Evolutionary conservation across 1,284 basidiomycete genomes (phyloP), one percentile per base, ranked within the genome.

Genomic region (Ustilago crameri): DNA sequence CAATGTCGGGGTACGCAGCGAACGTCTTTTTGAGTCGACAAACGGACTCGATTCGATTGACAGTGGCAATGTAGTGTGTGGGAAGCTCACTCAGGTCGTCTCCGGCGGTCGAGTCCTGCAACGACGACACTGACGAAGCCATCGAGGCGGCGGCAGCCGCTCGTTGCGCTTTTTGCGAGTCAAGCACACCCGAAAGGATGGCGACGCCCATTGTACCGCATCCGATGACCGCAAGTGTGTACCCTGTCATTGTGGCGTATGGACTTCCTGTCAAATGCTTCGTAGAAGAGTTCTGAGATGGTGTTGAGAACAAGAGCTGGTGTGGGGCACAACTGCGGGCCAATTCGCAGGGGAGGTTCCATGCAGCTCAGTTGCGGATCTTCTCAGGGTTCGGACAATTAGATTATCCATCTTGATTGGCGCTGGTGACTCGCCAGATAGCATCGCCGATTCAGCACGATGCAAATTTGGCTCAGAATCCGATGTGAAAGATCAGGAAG

Each of bases 131-230:
- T 14, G 64, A 62, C 12, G 53, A 61, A 7, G 66, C 68, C 44
- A 71, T 51, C 1, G 59, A 60, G 17, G 66, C 52, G 9, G 59
- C 46, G 41, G 54, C 58, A 12, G 51, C 32, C 9, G 55, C 56
- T 24, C 60, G 54, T 32, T 68, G 64, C 18, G 50, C 51, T 10
- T 55, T 64, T 57, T 59, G 79, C 41, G 71, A 86, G 76, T 74
- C 85, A 47, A 95, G 85, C 40, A 95, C 90, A 53, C 93, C 96
- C 27, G 95, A 96, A 46, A 96, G 88, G 82, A 99, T 89, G 62
- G 96, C 94, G 72, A 98, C 86, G 58, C 96, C 96, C 96, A 99
- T 98, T 8, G 96, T 98, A 59, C 96, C 96, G 85, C 96, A 98
- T 4, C 76, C 81, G 37, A 83, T 78, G 38, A 83, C 67, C 44